Evolutionary conservation across 106 monocot species (phyloP).

Genomic region (Allium sativum): DNA sequence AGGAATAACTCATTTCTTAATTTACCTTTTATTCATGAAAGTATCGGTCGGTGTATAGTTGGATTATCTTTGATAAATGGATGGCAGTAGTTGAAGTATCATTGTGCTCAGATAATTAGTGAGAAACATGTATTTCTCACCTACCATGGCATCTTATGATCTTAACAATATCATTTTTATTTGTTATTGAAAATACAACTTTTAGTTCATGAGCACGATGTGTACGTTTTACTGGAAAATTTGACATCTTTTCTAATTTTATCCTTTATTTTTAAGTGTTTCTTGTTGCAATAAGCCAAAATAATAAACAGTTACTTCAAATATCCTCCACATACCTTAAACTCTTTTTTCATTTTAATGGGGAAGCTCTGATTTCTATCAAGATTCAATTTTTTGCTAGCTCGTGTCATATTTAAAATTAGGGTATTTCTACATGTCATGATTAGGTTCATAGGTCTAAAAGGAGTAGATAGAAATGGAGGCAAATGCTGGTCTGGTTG

Average conservation of each 20-base stretch:
- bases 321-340: conserved; percentile 7
- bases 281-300: conserved; percentile 4
- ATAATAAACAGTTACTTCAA: not conserved
- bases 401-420: not conserved
- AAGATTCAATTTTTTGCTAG: not conserved
- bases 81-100: not conserved
- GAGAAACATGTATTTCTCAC: not conserved
- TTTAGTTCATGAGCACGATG: conserved; percentile 3
- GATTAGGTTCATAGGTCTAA: not conserved
- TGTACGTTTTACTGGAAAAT: conserved; percentile 2
- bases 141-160: conserved; percentile 1
- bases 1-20: not conserved
- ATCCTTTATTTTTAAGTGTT: not conserved
- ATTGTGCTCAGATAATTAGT: not conserved
- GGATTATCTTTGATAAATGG: not conserved
- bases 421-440: not conserved
- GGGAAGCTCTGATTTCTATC: not conserved
- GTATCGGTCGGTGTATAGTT: not conserved
- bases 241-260: not conserved
- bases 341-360: not conserved
- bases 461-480: conserved; percentile 35
- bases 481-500: conserved; percentile 83
- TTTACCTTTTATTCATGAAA: not conserved
- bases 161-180: not conserved
- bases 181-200: not conserved